phyloP scores from a whole-genome alignment of 352 stramenopile species.

The Saprolegnia parasitica region DNA sequence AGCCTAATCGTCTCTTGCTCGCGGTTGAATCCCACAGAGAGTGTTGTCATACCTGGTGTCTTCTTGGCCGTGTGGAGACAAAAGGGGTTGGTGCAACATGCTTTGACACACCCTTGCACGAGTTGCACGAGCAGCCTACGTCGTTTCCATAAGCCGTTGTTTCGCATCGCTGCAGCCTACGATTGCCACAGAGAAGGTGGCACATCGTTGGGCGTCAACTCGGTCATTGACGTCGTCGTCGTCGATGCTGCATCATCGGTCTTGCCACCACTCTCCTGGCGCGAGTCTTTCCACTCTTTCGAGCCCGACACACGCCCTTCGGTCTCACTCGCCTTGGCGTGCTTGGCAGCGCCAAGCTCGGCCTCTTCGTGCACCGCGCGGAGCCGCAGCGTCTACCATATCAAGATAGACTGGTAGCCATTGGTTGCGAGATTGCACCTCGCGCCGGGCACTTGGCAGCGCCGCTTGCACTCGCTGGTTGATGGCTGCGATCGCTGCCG shows the following conservation, averaged over 20 bases:
- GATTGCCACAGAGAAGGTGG: not conserved
- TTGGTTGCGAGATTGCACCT: not conserved
- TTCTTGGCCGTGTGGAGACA: not conserved
- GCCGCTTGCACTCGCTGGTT: conserved; percentile 40
- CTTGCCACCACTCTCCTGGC: conserved; percentile 56
- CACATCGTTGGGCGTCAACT: not conserved
- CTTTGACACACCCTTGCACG: conserved; percentile 9
- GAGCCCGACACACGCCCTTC: conserved; percentile 76
- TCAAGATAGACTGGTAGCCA: not conserved
- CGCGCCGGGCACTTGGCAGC: conserved; percentile 35
- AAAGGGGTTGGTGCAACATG: conserved; percentile 14
- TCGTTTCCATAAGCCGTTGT: not conserved
- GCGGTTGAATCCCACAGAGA: not conserved
- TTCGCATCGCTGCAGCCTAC: conserved; percentile 15
- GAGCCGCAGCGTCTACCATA: conserved; percentile 33
- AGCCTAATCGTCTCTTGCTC: conserved; percentile 4
- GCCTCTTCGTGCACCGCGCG: conserved; percentile 41
- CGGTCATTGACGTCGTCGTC: not conserved
- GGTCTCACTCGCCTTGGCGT: conserved; percentile 42
- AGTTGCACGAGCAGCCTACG: conserved; percentile 4
- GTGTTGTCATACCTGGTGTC: conserved; percentile 3
- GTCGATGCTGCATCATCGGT: not conserved
- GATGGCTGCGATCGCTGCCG: conserved; percentile 45
- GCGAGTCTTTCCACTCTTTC: conserved; percentile 65
- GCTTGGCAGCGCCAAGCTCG: conserved; percentile 41